phyloP scores from a whole-genome alignment of 202 grass and related monocot genomes.

The Eragrostis tef region DNA sequence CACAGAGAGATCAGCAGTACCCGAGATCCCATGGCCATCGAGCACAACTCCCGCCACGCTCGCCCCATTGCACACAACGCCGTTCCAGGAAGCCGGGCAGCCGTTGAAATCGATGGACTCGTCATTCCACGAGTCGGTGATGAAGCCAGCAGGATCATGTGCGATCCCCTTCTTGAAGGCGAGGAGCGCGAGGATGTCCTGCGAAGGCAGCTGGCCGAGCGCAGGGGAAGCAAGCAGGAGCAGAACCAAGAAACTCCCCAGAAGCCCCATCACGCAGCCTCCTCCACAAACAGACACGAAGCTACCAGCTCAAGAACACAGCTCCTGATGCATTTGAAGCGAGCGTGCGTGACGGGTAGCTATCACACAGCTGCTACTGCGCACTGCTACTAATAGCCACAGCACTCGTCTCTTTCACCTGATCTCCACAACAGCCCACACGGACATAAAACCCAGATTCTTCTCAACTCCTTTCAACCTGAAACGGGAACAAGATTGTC shows the following conservation, averaged over 20 bases:
- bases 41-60: conserved; percentile 85
- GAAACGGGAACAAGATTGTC: conserved; percentile 41
- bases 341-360: conserved; percentile 11
- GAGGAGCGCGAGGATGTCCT: conserved; percentile 87
- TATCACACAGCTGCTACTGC: not conserved
- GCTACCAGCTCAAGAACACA: conserved; percentile 30
- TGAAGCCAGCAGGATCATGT: conserved; percentile 74
- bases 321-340: conserved; percentile 33
- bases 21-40: conserved; percentile 75
- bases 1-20: conserved; percentile 66
- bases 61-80: conserved; percentile 79
- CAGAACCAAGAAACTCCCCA: conserved; percentile 53
- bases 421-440: conserved; percentile 40
- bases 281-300: not conserved
- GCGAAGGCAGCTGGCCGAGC: conserved; percentile 76
- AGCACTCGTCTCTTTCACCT: conserved; percentile 51
- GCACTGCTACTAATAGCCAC: conserved; percentile 9
- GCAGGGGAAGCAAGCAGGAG: conserved; percentile 56
- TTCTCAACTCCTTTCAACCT: conserved; percentile 35
- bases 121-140: conserved; percentile 90
- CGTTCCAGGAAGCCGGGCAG: conserved; percentile 91
- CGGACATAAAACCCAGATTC: not conserved
- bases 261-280: conserved; percentile 58
- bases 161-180: conserved; percentile 98
- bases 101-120: conserved; percentile 95